Evolutionary conservation across 495 filamentous ascomycete genomes (phyloP).

Genomic region (Penicillium bovifimosum): DNA sequence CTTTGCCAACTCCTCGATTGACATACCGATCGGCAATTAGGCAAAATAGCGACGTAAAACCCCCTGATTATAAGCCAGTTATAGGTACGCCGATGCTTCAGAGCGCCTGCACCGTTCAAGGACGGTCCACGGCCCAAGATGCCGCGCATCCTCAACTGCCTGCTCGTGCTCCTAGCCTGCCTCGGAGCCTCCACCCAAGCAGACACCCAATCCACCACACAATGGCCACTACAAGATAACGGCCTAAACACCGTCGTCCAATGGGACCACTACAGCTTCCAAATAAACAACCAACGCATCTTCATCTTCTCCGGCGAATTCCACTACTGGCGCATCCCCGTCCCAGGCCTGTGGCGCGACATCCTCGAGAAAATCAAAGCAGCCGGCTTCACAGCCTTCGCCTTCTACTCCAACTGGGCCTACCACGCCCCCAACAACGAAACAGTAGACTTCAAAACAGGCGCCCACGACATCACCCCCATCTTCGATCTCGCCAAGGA

Average conservation of each 20-base stretch:
- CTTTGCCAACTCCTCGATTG: neutral
- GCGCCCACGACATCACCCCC: slow-evolving; percentile 47
- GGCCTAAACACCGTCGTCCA: slow-evolving; percentile 46
- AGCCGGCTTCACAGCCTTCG: slow-evolving; percentile 49
- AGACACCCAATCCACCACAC: slow-evolving; percentile 14
- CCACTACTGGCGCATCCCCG: slow-evolving; percentile 57
- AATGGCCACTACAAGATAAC: slow-evolving; percentile 49
- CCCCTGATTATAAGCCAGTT: neutral
- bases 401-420: slow-evolving; percentile 54
- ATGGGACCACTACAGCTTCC: slow-evolving; percentile 57
- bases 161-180: slow-evolving; percentile 15
- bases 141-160: slow-evolving; percentile 8
- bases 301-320: slow-evolving; percentile 58
- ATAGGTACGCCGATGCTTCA: neutral
- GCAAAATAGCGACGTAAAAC: neutral
- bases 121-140: neutral
- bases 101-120: neutral
- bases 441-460: slow-evolving; percentile 51
- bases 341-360: slow-evolving; percentile 55
- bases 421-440: slow-evolving; percentile 50
- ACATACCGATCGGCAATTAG: neutral
- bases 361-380: slow-evolving; percentile 61
- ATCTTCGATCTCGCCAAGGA: slow-evolving; percentile 53
- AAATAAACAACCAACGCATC: slow-evolving; percentile 48
- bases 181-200: slow-evolving; percentile 15